Evolutionary conservation across 2,329 filamentous ascomycete species (phyloP), one percentile per base, ranked within the genome.

Genomic region (Neocucurbitaria cava): DNA sequence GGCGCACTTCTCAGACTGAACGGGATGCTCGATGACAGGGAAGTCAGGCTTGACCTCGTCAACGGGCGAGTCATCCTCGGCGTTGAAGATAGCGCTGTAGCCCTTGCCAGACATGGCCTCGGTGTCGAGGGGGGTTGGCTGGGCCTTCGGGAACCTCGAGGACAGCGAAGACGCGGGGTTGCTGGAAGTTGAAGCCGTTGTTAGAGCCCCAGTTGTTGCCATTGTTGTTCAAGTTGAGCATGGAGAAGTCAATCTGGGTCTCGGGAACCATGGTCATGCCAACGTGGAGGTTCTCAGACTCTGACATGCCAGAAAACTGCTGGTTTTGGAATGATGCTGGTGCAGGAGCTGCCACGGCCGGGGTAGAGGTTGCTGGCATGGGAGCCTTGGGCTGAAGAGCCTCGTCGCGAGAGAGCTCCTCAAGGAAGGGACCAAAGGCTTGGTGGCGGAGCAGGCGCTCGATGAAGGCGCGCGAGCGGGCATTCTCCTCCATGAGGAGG

Each of bases 241-340:
- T 85, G 49, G 87, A 86, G 66, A 92, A 88, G 68, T 96, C 90
- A 76, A 92, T 82, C 47, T 79, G 82, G 65, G 90, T 87, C 77
- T 96, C 92, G 1, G 92, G 91, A 42, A 96, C 87, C 84, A 93
- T 89, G 53, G 89, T 86, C 84, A 96, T 90, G 69, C 88, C 88
- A 61, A 93, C 78, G 53, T 85, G 83, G 23, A 79, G 74, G 62
- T 76, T 89, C 72, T 90, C 88, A 61, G 88, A 50, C 50, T 71
- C 70, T 39, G 71, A 66, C 55, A 73, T 65, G 46, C 56, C 59
- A 30, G 84, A 81, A 60, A 80, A 79, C 51, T 82, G 81, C 49
- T 82, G 77, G 36, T 78, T 76, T 38, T 76, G 76, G 61, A 87
- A 88, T 5, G 87, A 81, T 17, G 55, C 59, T 8, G 84, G 83